Conservation (phyloP, 345 rosid genomes). For the Psidium friedrichsthalianum region DNA sequence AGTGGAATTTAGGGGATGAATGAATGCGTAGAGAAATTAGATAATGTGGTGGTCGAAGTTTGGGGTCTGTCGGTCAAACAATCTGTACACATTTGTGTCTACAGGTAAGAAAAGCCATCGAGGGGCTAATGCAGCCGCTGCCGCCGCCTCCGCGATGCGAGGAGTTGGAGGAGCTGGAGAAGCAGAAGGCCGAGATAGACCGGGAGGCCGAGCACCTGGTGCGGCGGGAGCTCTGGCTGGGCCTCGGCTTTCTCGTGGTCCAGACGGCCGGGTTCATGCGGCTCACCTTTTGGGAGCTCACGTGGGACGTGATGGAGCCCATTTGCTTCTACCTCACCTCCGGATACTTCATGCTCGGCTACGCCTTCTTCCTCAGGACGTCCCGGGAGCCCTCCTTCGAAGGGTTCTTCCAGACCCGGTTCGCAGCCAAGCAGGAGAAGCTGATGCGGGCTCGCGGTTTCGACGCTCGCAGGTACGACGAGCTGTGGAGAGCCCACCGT, state of each 20-base stretch:
- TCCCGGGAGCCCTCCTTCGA: slow-evolving; percentile 78
- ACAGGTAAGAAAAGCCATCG: slow-evolving; percentile 69
- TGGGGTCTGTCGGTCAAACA: not conserved
- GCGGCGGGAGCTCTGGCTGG: slow-evolving; percentile 54
- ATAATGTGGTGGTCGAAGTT: not conserved
- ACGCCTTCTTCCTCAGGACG: slow-evolving; percentile 75
- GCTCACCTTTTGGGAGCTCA: slow-evolving; percentile 94
- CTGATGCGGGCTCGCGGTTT: slow-evolving; percentile 41
- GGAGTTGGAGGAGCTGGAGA: slow-evolving; percentile 58
- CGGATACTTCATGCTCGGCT: slow-evolving; percentile 59
- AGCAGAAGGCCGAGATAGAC: slow-evolving; percentile 39
- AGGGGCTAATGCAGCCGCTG: slow-evolving; percentile 48
- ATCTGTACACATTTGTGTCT: slow-evolving; percentile 22
- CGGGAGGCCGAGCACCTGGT: slow-evolving; percentile 22
- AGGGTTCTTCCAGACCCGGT: slow-evolving; percentile 76
- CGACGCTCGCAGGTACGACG: slow-evolving; percentile 41
- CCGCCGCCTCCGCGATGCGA: slow-evolving; percentile 42
- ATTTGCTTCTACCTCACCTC: slow-evolving; percentile 83
- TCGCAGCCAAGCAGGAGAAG: slow-evolving; percentile 47
- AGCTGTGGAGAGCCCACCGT: slow-evolving; percentile 25
- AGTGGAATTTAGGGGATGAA: not conserved
- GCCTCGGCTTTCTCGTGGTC: slow-evolving; percentile 50
- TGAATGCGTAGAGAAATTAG: not conserved
- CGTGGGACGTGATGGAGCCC: slow-evolving; percentile 99
- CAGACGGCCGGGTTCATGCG: slow-evolving; percentile 92